Conservation (phyloP, 768 basidiomycete genomes). For the Tephrocybe rancida region DNA sequence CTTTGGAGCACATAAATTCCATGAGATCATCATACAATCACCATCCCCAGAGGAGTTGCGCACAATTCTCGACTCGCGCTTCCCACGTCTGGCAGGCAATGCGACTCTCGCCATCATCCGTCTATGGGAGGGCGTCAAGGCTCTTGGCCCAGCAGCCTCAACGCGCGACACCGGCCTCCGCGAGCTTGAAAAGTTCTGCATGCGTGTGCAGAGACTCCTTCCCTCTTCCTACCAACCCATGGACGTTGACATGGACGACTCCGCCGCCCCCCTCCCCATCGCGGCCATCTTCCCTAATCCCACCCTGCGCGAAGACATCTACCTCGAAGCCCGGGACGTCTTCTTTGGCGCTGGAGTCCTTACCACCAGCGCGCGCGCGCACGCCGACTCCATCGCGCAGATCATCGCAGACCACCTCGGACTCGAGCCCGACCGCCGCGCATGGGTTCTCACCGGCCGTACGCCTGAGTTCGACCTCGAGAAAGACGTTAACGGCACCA, state of each 20-base stretch:
- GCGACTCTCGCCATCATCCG: constrained; percentile 55
- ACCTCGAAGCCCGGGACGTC: constrained; percentile 85
- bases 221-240: constrained; percentile 48
- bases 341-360: constrained; percentile 79
- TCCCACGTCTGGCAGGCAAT: constrained; percentile 57
- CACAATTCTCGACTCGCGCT: constrained; percentile 68
- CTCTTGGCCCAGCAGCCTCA: constrained; percentile 51
- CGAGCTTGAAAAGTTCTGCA: constrained; percentile 85
- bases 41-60: constrained; percentile 71
- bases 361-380: constrained; percentile 52
- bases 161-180: constrained; percentile 70
- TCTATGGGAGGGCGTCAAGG: constrained; percentile 68
- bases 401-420: constrained; percentile 64
- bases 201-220: constrained; percentile 64
- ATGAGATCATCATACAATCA: constrained; percentile 63
- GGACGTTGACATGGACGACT: constrained; percentile 36
- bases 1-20: constrained; percentile 85
- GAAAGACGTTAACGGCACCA: constrained; percentile 64
- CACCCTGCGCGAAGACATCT: constrained; percentile 83
- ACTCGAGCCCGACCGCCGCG: constrained; percentile 67
- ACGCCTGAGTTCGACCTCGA: constrained; percentile 70
- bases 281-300: constrained; percentile 66
- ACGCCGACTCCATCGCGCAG: constrained; percentile 49
- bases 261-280: constrained; percentile 29
- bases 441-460: constrained; percentile 69